Evolutionary conservation across 306 rosid genomes (phyloP).

Genomic region (Medicago ruthenica): DNA sequence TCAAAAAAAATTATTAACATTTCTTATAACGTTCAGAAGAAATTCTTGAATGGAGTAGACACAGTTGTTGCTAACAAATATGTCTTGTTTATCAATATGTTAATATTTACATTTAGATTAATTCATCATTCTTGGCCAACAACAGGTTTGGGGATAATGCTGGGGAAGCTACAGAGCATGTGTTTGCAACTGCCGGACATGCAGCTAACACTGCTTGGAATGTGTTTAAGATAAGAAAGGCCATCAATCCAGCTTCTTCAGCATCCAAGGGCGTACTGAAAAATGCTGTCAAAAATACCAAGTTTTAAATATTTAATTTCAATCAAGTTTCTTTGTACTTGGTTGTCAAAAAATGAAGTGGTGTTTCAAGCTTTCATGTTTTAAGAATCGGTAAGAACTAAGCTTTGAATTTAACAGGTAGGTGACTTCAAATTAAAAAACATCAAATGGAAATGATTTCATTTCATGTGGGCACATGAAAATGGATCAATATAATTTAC

Average conservation of each 20-base stretch:
- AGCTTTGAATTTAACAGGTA: neutral
- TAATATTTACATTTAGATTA: neutral
- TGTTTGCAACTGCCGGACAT: conserved; percentile 82
- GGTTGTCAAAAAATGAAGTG: neutral
- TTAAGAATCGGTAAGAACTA: neutral
- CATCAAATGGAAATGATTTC: neutral
- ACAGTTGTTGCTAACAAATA: conserved; percentile 13
- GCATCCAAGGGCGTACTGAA: conserved; percentile 61
- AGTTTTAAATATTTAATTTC: conserved; percentile 33
- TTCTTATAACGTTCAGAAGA: no score
- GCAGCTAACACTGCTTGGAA: conserved; percentile 85
- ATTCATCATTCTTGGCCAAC: conserved; percentile 18
- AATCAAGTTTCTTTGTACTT: conserved; percentile 18
- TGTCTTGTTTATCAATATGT: neutral
- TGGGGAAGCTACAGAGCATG: conserved; percentile 83
- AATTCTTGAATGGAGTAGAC: no score
- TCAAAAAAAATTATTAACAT: no score
- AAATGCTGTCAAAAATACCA: conserved; percentile 53
- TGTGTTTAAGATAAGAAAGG: conserved; percentile 78
- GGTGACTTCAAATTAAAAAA: neutral
- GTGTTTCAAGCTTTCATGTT: neutral
- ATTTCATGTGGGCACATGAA: neutral
- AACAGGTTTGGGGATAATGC: conserved; percentile 87
- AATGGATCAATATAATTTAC: no score
- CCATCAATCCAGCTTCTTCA: conserved; percentile 81